Evolutionary conservation across 2,329 filamentous ascomycete genomes (phyloP), one percentile per base, ranked within the genome.

Genomic region (Blastomyces parvus): DNA sequence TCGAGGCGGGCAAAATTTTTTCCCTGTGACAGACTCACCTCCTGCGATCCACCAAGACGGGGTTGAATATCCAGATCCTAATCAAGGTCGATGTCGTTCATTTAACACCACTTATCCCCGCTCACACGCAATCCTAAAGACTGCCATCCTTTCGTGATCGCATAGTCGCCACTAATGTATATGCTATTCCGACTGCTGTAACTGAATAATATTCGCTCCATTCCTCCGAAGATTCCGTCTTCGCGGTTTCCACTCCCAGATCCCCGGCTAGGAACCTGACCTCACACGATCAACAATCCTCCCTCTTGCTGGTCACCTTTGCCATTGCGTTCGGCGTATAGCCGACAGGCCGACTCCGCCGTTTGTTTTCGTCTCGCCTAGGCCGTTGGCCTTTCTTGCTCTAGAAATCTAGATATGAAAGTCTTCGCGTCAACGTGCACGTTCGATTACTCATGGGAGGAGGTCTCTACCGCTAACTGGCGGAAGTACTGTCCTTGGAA

Each of bases 401-500:
- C 25, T 36, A 30, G 42, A 48, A 13, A 1, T 62, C 25, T n/a
- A 27, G 40, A 44, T 61, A 97, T 99, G 94, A 96, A 95, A 84
- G 90, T 97, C 79, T 97, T 97, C 74, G 90, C 90, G 70, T 95
- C 91, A 72, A 82, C 83, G 48, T 90, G 91, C 78, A 91, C 91
- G 66, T 99, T 95, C 80, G 84, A 96, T 80, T 99, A 99, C 83
- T 96, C 93, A 56, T 99, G 94, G 94, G 91, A 96, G 73, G 93
- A 97, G 77, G 94, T 99, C 44, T 96, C 91, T 33, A 91, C 91
- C 17, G 91, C 90, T 74, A 99, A 99, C 83, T 99, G 94, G 94
- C 88, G 87, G 70, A 99, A 99, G 78, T 99, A 99, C 80, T 95
- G 91, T 72, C 93, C 93, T 25, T 97, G 94, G 93, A 99, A 99